Evolutionary conservation across 208 protist genomes (phyloP).

Genomic region (Trypanosoma cruzi): DNA sequence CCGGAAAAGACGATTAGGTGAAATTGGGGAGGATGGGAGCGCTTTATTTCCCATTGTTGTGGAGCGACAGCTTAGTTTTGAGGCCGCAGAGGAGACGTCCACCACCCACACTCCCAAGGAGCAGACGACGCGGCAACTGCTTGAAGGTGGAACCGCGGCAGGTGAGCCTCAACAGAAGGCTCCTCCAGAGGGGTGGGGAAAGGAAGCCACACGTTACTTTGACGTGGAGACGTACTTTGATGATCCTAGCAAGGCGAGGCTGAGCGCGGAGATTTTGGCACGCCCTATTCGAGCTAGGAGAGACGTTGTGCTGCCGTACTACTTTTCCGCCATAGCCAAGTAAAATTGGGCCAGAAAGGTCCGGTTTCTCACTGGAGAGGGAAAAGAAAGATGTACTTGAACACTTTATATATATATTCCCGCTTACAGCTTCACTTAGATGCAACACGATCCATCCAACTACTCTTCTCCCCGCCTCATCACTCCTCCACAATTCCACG

Average conservation of each 20-base stretch:
- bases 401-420: background rate
- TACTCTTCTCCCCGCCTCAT: background rate
- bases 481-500: background rate
- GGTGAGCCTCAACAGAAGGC: slow-evolving; percentile 1
- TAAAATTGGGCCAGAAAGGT: background rate
- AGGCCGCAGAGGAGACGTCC: slow-evolving; percentile 3
- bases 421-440: background rate
- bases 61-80: slow-evolving; percentile 26
- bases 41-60: slow-evolving; percentile 15
- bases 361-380: background rate
- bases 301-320: slow-evolving; percentile 12
- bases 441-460: background rate
- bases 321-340: slow-evolving; percentile 11
- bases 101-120: slow-evolving; percentile 5
- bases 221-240: slow-evolving; percentile 83
- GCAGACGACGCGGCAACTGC: slow-evolving; percentile 8
- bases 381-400: background rate
- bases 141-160: background rate
- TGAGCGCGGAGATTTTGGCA: slow-evolving; percentile 28
- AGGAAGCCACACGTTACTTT: slow-evolving; percentile 65
- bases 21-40: background rate
- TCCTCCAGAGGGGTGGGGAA: slow-evolving; percentile 81
- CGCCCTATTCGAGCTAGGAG: slow-evolving; percentile 32
- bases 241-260: slow-evolving; percentile 61
- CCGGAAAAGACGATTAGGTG: slow-evolving; percentile 1